These are phyloP conservation scores for Discostella stelligeroides DNA, from an alignment of 108 stramenopile species.

Conservation along the genomic window DNA sequence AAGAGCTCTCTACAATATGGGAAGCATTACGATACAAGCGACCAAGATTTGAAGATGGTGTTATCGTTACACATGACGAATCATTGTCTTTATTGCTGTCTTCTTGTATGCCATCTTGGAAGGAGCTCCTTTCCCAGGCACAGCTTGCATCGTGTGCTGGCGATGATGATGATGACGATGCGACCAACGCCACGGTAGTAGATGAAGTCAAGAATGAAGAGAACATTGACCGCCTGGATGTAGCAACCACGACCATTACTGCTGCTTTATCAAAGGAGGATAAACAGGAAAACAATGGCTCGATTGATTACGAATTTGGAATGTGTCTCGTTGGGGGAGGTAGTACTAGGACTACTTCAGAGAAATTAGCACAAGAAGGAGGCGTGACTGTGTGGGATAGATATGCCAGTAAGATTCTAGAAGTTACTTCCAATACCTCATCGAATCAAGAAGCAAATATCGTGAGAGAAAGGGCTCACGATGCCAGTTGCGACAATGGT, in stretches of 20 bases:
- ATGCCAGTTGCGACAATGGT: neutral
- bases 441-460: neutral
- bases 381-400: constrained; percentile 10
- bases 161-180: neutral
- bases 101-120: constrained; percentile 27
- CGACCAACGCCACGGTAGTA: no score
- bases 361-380: neutral
- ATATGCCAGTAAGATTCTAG: constrained; percentile 11
- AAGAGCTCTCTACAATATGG: constrained; percentile 47
- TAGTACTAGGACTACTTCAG: no score
- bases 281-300: neutral
- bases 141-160: no score
- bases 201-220: no score
- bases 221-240: no score
- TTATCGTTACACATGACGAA: neutral
- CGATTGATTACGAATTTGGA: constrained; percentile 14
- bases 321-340: constrained; percentile 7
- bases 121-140: constrained; percentile 15
- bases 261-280: neutral
- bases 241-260: neutral
- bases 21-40: constrained; percentile 46
- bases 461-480: neutral
- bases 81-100: neutral
- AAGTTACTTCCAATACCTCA: neutral
- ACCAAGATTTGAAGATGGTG: constrained; percentile 1